Percentiles rank a stretch among this genome's conserved stretches.
phyloP scores from a whole-genome alignment of 2,329 filamentous ascomycete species.

The Exophiala oligosperma region DNA sequence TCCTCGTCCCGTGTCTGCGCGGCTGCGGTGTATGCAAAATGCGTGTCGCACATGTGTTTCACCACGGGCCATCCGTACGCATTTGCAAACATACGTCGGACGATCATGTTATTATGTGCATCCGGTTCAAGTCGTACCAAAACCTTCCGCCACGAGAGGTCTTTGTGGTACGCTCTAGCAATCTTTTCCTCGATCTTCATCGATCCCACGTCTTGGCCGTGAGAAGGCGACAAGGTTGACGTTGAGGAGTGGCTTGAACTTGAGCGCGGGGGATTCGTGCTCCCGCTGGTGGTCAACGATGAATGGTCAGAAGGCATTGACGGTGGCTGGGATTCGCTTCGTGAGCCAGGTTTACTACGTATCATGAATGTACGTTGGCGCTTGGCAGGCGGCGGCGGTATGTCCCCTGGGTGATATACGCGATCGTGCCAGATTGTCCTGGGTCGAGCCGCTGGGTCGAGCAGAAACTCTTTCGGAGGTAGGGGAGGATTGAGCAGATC shows the following conservation, averaged over 20 bases:
- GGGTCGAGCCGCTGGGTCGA: constrained; percentile 77
- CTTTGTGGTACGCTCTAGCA: constrained; percentile 88
- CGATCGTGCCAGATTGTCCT: constrained; percentile 96
- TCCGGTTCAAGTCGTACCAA: constrained; percentile 93
- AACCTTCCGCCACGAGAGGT: constrained; percentile 93
- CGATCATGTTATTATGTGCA: constrained; percentile 97
- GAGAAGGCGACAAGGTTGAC: constrained; percentile 45
- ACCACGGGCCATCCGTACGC: constrained; percentile 97
- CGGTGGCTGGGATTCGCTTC: constrained; percentile 5
- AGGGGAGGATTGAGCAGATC: constrained; percentile 89
- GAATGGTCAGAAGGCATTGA: background rate
- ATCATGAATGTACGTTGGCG: constrained; percentile 42
- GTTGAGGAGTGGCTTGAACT: constrained; percentile 26
- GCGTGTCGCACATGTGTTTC: constrained; percentile 90
- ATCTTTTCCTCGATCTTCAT: constrained; percentile 99
- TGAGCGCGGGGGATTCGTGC: constrained; percentile 2
- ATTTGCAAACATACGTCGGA: constrained; percentile 94
- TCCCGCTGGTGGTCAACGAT: background rate
- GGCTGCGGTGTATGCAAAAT: constrained; percentile 76
- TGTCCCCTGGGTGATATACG: constrained; percentile 90
- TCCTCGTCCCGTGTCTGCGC: constrained; percentile 67
- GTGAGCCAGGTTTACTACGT: background rate
- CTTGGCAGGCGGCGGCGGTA: constrained; percentile 70
- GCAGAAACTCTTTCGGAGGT: constrained; percentile 76
- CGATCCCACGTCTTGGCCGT: constrained; percentile 37